Percentiles rank a stretch among this genome's conserved stretches.
Conservation (phyloP, 1,284 basidiomycete species). For the Polyporus tsugae region DNA sequence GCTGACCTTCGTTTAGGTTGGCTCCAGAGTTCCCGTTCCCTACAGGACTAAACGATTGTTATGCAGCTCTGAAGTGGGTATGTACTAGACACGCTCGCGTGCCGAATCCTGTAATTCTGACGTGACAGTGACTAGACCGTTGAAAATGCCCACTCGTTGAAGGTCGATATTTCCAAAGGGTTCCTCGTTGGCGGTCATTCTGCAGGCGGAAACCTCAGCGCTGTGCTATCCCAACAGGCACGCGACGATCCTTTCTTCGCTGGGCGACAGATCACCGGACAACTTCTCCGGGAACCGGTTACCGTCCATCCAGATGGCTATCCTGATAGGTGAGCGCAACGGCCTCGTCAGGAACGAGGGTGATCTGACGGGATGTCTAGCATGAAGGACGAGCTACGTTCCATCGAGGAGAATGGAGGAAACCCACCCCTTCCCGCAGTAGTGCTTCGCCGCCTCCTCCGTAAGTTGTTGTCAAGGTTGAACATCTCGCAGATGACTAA, state of each 20-base stretch:
- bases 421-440: background rate
- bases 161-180: slow-evolving; percentile 15
- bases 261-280: slow-evolving; percentile 23
- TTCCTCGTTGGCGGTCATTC: slow-evolving; percentile 38
- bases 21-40: background rate
- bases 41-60: slow-evolving; percentile 13
- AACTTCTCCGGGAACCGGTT: slow-evolving; percentile 24
- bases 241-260: slow-evolving; percentile 35
- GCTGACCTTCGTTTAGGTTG: background rate
- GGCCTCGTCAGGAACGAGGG: background rate
- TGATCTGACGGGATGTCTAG: background rate
- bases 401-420: background rate
- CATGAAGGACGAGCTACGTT: slow-evolving; percentile 2
- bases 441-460: background rate
- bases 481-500: background rate
- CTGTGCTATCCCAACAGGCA: slow-evolving; percentile 30
- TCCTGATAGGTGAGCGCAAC: slow-evolving; percentile 22
- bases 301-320: slow-evolving; percentile 25
- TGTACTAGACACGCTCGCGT: background rate
- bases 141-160: slow-evolving; percentile 4
- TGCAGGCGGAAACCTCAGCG: slow-evolving; percentile 36
- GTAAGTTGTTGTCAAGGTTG: background rate
- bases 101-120: background rate
- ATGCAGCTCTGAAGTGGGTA: slow-evolving; percentile 1
- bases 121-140: background rate